Evolutionary conservation across 2,329 filamentous ascomycete species (phyloP).

Genomic region (Nemania serpens): DNA sequence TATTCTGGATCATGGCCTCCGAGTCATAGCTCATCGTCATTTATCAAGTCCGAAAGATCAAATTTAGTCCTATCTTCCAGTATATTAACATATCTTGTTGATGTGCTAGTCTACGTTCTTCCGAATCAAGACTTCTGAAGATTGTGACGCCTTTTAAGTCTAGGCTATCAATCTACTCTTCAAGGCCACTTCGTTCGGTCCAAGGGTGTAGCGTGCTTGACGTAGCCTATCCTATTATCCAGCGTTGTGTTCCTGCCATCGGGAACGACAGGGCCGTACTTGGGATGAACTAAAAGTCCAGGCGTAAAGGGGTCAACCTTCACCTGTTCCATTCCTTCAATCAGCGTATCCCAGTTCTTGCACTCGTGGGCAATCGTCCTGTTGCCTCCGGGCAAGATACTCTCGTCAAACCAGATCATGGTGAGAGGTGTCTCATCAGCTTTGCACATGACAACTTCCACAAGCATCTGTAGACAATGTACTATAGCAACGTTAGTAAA

Average conservation of each 20-base stretch:
- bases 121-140: not conserved
- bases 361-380: slow-evolving; percentile 33
- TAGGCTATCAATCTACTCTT: not conserved
- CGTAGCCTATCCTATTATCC: slow-evolving; percentile 31
- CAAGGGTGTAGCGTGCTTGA: slow-evolving; percentile 27
- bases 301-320: slow-evolving; percentile 33
- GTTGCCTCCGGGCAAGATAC: slow-evolving; percentile 33
- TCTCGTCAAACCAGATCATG: slow-evolving; percentile 35
- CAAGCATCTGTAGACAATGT: slow-evolving; percentile 34
- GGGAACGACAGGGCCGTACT: slow-evolving; percentile 31
- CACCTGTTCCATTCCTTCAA: slow-evolving; percentile 31
- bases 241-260: slow-evolving; percentile 28
- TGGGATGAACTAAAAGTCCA: slow-evolving; percentile 32
- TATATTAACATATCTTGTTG: no score
- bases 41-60: no score
- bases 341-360: slow-evolving; percentile 30
- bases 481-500: slow-evolving; percentile 15
- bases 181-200: slow-evolving; percentile 25
- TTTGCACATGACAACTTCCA: slow-evolving; percentile 34
- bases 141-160: not conserved
- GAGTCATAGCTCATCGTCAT: no score
- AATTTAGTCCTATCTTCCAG: no score
- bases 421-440: slow-evolving; percentile 34
- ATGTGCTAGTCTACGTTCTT: not conserved
- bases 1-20: no score